Evolutionary conservation across 1,284 basidiomycete genomes (phyloP), one percentile per base, ranked within the genome.

Genomic region (Cutaneotrichosporon spelunceum): DNA sequence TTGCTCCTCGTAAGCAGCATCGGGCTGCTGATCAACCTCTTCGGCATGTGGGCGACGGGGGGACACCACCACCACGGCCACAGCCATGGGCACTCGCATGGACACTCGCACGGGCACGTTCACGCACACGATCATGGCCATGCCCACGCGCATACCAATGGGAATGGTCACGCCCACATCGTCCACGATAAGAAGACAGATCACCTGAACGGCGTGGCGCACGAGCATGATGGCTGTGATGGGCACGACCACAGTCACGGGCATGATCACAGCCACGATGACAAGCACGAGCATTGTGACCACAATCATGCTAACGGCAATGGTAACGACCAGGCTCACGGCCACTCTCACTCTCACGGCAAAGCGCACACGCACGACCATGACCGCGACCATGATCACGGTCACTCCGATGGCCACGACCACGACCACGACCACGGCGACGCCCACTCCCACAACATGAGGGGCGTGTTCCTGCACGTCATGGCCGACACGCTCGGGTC

Each of bases 1-100:
- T 82, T 99, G 2, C 79, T 99, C 33, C 83, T 97, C 1, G 90
- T 99, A 53, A 94, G 91, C 68, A 85, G 87, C 2, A 80, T 97
- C 39, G 96, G 96, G 2, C 81, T 99, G 11, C 90, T 82, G 1
- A 94, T 99, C 61, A 99, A 99, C 77, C 79, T 99, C 30, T 98
- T 98, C 71, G 96, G 96, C 33, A 97, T 99, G 94, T 93, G 94
- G 78, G 96, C 96, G 0, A 99, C 96, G 83, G 96, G 96, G 8
- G 91, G 91, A 2, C 91, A 93, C 78, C 90, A 91, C 75, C 90
- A 93, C 77, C 90, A 91, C 80, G 79, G 74, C 6, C 77, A 80
- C 50, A 64, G 64, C 23, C 78, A 79, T 62, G 66, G 64, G 2
- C 69, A 71, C 59, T 29, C 27, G 3, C 78, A 79, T 62, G 66